A percentile compares a stretch with the other conserved stretches of the same genome.
Evolutionary conservation across 2,329 filamentous ascomycete species (phyloP).

Genomic region (Fusarium sp.): DNA sequence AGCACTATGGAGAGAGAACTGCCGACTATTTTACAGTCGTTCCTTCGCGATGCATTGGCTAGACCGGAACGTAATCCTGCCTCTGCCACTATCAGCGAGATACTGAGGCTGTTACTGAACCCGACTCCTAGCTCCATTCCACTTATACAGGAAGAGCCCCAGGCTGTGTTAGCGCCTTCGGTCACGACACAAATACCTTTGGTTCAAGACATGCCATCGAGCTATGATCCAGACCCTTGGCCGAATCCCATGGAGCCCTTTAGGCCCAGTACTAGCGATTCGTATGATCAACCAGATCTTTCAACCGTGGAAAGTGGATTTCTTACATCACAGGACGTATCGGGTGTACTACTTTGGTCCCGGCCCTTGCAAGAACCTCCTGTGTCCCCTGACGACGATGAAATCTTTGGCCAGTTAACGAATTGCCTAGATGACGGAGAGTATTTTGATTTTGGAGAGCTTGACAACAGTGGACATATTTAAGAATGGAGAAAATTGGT

Average conservation of each 20-base stretch:
- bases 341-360: neutral
- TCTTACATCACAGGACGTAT: too few relatives aligned
- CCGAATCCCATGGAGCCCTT: rapidly evolving
- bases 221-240: neutral
- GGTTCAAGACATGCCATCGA: rapidly evolving
- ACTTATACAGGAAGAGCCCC: rapidly evolving
- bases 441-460: neutral
- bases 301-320: too few relatives aligned
- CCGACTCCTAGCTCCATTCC: rapidly evolving
- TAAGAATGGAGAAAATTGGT: rapidly evolving
- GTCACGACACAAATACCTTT: rapidly evolving
- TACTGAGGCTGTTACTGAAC: neutral
- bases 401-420: rapidly evolving
- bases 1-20: neutral
- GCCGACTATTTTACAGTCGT: rapidly evolving
- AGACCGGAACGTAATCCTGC: rapidly evolving
- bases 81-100: rapidly evolving
- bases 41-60: rapidly evolving
- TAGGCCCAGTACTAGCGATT: neutral
- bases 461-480: neutral
- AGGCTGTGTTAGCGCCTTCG: neutral
- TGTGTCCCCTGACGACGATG: rapidly evolving
- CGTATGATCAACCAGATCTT: neutral
- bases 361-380: neutral
- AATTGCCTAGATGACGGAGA: neutral